These are phyloP conservation scores for Pyricularia pennisetigena DNA, from an alignment of 2,329 filamentous ascomycete species.

Conservation along the genomic window DNA sequence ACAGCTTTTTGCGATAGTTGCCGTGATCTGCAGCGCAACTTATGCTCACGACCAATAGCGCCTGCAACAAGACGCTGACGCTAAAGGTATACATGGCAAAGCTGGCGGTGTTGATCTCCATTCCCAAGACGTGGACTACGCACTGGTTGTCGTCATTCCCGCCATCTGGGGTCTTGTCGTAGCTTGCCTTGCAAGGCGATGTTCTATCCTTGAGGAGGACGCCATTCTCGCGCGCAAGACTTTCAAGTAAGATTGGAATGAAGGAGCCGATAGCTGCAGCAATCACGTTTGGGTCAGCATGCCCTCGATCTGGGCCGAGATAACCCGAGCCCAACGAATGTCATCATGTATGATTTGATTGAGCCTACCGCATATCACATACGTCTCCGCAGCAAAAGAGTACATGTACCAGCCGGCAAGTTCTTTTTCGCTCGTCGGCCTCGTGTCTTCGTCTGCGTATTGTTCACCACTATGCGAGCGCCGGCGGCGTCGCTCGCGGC, in stretches of 20 bases:
- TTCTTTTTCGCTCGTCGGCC: slow-evolving; percentile 82
- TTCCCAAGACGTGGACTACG: slow-evolving; percentile 69
- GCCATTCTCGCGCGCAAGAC: slow-evolving; percentile 84
- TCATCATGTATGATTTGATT: not conserved
- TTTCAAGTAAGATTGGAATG: slow-evolving; percentile 90
- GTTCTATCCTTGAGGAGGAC: slow-evolving; percentile 70
- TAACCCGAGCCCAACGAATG: not conserved
- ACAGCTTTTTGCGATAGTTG: slow-evolving; percentile 77
- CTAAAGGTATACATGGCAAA: slow-evolving; percentile 98
- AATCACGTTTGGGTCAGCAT: not conserved
- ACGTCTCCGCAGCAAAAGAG: slow-evolving; percentile 92
- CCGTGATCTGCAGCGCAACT: slow-evolving; percentile 94
- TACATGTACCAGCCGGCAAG: slow-evolving; percentile 93
- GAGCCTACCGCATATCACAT: slow-evolving; percentile 78
- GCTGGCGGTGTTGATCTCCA: slow-evolving; percentile 88
- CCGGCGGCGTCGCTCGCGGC: not conserved
- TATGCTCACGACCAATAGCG: slow-evolving; percentile 88
- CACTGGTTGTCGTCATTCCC: slow-evolving; percentile 52
- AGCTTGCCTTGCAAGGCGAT: slow-evolving; percentile 62
- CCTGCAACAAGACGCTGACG: slow-evolving; percentile 79
- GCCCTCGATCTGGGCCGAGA: not conserved
- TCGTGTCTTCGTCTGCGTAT: slow-evolving; percentile 76
- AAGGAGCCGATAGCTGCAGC: slow-evolving; percentile 55
- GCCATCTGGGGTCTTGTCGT: slow-evolving; percentile 28
- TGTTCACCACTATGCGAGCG: slow-evolving; percentile 21